Evolutionary conservation across 345 rosid genomes (phyloP).

Genomic region (Brassica cretica): DNA sequence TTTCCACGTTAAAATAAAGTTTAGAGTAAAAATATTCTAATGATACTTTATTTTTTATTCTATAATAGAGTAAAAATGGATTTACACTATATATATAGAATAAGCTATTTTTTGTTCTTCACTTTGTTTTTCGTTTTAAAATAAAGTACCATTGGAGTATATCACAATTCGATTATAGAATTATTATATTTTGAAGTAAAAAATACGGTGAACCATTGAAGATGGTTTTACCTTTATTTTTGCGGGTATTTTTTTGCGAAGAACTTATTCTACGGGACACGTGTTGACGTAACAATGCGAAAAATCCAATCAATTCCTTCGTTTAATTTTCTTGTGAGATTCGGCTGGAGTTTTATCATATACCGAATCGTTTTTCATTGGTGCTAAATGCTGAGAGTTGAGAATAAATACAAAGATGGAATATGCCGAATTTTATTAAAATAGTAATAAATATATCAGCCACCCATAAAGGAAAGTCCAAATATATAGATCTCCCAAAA

Average conservation of each 20-base stretch:
- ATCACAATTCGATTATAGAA: too few relatives aligned
- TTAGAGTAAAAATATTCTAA: too few relatives aligned
- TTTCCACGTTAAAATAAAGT: too few relatives aligned
- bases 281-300: not conserved
- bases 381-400: conserved; percentile 2
- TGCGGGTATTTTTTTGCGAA: not conserved
- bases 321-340: conserved; percentile 8
- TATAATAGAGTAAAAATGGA: too few relatives aligned
- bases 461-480: not conserved
- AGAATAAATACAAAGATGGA: conserved; percentile 12
- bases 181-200: too few relatives aligned
- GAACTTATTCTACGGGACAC: not conserved
- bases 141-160: too few relatives aligned
- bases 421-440: not conserved
- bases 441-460: conserved; percentile 7
- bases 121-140: too few relatives aligned
- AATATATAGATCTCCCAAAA: not conserved
- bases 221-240: not conserved
- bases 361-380: conserved; percentile 5
- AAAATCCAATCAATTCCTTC: not conserved
- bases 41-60: too few relatives aligned
- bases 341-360: not conserved
- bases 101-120: too few relatives aligned
- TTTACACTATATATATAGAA: too few relatives aligned
- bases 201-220: too few relatives aligned